phyloP scores from a whole-genome alignment of 2,329 filamentous ascomycete species.

The Cordyceps javanica region DNA sequence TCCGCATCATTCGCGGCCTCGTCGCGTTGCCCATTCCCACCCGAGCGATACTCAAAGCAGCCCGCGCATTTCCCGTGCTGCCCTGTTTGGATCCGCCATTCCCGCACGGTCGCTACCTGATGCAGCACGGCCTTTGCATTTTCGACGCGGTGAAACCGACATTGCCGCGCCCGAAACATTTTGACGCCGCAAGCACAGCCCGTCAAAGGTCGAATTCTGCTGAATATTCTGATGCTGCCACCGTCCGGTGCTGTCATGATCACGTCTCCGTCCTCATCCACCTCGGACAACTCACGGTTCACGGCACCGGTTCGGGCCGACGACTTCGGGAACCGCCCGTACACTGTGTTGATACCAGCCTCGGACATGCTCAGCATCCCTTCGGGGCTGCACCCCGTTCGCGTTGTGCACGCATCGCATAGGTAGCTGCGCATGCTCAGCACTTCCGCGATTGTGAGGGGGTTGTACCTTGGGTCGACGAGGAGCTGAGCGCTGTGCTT shows the following conservation, averaged over 20 bases:
- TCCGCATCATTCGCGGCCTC: background rate
- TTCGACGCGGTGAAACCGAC: conserved; percentile 28
- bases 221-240: background rate
- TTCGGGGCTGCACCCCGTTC: conserved; percentile 1
- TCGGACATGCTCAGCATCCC: conserved; percentile 11
- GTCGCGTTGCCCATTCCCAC: background rate
- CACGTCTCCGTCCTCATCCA: background rate
- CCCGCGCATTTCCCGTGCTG: conserved; percentile 24
- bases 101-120: conserved; percentile 19
- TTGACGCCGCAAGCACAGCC: conserved; percentile 34
- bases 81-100: conserved; percentile 22
- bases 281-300: too few species aligned
- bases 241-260: background rate
- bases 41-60: conserved; percentile 19
- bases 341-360: conserved; percentile 20
- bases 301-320: background rate
- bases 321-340: background rate
- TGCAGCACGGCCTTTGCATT: conserved; percentile 21
- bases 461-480: conserved; percentile 5
- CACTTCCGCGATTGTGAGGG: conserved; percentile 20
- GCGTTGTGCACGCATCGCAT: conserved; percentile 25
- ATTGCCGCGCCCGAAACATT: conserved; percentile 27
- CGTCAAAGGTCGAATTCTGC: conserved; percentile 21
- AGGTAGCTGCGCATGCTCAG: conserved; percentile 30
- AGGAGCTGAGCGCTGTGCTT: conserved; percentile 16